Conservation (phyloP, 1,139 yeast species). For the Hanseniaspora uvarum region DNA sequence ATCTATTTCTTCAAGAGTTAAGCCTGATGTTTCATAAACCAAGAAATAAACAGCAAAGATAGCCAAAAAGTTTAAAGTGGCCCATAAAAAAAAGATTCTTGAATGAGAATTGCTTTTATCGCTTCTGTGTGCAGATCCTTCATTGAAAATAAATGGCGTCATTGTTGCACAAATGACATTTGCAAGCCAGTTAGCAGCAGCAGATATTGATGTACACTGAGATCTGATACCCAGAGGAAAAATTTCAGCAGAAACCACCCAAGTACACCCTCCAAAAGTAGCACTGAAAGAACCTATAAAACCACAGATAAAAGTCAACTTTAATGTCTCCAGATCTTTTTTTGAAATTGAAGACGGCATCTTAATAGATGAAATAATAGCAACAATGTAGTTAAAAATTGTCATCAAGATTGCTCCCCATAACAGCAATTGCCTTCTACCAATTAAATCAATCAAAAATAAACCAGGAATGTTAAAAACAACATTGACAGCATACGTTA, state of each 20-base stretch:
- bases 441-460: constrained; percentile 54
- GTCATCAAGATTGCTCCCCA: constrained; percentile 61
- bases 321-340: constrained; percentile 4
- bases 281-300: constrained; percentile 74
- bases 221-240: constrained; percentile 72
- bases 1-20: constrained; percentile 66
- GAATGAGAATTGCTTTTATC: constrained; percentile 51
- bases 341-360: constrained; percentile 31
- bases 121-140: constrained; percentile 3
- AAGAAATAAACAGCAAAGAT: constrained; percentile 49
- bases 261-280: constrained; percentile 83
- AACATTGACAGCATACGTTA: constrained; percentile 65
- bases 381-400: constrained; percentile 51
- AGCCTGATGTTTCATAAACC: constrained; percentile 68
- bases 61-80: constrained; percentile 53
- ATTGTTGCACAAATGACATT: constrained; percentile 69
- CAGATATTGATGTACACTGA: constrained; percentile 67
- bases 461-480: constrained; percentile 63
- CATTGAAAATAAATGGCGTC: constrained; percentile 51
- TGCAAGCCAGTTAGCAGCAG: constrained; percentile 70
- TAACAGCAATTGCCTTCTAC: constrained; percentile 51
- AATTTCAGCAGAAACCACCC: constrained; percentile 67
- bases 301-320: constrained; percentile 52
- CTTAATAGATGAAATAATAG: constrained; percentile 57
- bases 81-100: constrained; percentile 70